These are phyloP conservation scores for Boletus nobilissimus DNA, from an alignment of 1,284 basidiomycete genomes.

Conservation along the genomic window DNA sequence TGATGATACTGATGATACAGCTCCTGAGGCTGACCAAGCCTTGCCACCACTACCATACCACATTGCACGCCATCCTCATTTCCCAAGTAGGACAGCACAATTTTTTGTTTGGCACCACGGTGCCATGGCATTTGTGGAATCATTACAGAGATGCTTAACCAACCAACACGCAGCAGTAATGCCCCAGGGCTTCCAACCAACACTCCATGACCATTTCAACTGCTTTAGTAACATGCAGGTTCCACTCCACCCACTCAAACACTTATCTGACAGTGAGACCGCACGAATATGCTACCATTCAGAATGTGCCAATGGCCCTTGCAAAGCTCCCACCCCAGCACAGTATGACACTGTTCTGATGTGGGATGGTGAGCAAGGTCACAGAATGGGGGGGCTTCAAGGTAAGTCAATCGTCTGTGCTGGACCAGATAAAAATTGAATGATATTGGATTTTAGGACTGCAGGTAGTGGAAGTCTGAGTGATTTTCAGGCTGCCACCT, in stretches of 20 bases:
- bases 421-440: background rate
- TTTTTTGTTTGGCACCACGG: no score
- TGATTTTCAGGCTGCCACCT: background rate
- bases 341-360: background rate
- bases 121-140: no score
- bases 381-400: background rate
- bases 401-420: background rate
- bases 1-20: no score
- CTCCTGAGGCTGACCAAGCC: no score
- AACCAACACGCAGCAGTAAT: no score
- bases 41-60: no score
- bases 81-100: no score
- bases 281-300: background rate
- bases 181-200: background rate
- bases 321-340: background rate
- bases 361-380: background rate
- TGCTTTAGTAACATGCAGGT: background rate
- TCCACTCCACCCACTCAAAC: background rate
- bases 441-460: background rate
- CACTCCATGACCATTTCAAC: background rate
- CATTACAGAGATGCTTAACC: no score
- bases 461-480: background rate
- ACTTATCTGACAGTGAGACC: background rate
- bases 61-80: no score
- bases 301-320: background rate